phyloP scores from a whole-genome alignment of 2,329 filamentous ascomycete genomes.

The Tolypocladium paradoxum region DNA sequence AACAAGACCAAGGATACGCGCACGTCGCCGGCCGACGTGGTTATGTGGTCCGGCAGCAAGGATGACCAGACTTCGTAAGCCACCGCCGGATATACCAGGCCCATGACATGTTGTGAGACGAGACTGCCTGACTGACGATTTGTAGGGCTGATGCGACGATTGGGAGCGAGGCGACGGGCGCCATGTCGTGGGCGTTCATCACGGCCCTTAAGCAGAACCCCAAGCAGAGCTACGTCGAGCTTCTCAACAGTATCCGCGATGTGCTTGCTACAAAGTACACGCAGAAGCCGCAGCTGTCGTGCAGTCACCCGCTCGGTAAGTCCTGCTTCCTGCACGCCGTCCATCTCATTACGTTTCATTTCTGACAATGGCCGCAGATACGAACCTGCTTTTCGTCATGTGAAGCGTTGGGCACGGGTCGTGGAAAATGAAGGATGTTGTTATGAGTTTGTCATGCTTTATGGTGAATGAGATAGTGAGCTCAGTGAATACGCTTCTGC shows the following conservation, averaged over 20 bases:
- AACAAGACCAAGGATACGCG: conserved; percentile 77
- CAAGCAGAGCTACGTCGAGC: conserved; percentile 89
- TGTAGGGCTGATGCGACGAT: conserved; percentile 81
- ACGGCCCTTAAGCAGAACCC: conserved; percentile 82
- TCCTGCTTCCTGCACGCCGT: conserved; percentile 7
- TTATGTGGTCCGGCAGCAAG: conserved; percentile 97
- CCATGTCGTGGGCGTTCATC: conserved; percentile 98
- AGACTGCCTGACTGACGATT: neutral
- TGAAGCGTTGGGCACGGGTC: conserved; percentile 15
- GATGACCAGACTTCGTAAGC: conserved; percentile 80
- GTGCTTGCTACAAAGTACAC: conserved; percentile 77
- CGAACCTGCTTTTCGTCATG: conserved; percentile 58
- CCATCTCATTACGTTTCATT: neutral
- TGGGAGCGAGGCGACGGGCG: conserved; percentile 78
- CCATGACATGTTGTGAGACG: too few species aligned
- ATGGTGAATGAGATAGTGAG: neutral
- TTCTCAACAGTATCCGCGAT: conserved; percentile 91
- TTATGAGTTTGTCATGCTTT: neutral
- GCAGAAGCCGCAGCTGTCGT: conserved; percentile 93
- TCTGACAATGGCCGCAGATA: conserved; percentile 35
- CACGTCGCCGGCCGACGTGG: conserved; percentile 87
- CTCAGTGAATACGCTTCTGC: neutral
- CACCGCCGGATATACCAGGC: too few species aligned
- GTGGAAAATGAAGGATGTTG: neutral
- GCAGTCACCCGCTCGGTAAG: conserved; percentile 90